Evolutionary conservation across 1,139 yeast genomes (phyloP), one percentile per base, ranked within the genome.

Genomic region (Protomyces gravidus): DNA sequence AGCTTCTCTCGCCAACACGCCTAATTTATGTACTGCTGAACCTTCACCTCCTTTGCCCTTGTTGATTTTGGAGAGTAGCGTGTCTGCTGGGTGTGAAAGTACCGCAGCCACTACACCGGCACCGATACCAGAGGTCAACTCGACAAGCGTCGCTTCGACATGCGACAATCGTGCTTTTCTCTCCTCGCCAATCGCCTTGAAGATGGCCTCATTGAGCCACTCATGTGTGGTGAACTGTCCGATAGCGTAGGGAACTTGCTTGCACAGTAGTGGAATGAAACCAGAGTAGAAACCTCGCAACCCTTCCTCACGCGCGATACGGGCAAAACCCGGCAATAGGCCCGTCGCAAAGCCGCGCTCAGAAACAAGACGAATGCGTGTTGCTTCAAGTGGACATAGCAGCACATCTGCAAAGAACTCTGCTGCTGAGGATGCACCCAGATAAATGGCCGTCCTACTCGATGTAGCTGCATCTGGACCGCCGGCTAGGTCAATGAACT

Each of bases 1-100:
- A 69, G 90, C 89, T 69, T 81, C 80, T 59, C 75, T 72, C 72
- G 89, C 90, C 69, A 90, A 89, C 33, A 46, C 51, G 21, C 45
- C 47, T 69, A 53, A 51, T 92, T 81, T 65, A 76, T 69, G 60
- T 86, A 77, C 89, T 65, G 86, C 64, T 66, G 94, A 86, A 2
- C 62, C 61, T 15, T 50, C 52, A n/a, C 63, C 63, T 17, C 95
- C 95, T 39, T 61, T 50, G 30, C 92, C 84, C 81, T 86, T 86
- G 86, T 86, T 86, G 67, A 85, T 94, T 83, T 86, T 86, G 67
- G 94, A 86, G 76, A 86, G 81, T 76, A 86, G 80, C 68, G 94
- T 86, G 78, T 86, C 95, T 72, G 95, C 95, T 67, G 95, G 95
- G 78, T 86, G 95, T 68, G 94, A 86, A 68, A 86, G 89, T 69